phyloP scores from a whole-genome alignment of 768 basidiomycete genomes.

The Antrodiella citrinella region DNA sequence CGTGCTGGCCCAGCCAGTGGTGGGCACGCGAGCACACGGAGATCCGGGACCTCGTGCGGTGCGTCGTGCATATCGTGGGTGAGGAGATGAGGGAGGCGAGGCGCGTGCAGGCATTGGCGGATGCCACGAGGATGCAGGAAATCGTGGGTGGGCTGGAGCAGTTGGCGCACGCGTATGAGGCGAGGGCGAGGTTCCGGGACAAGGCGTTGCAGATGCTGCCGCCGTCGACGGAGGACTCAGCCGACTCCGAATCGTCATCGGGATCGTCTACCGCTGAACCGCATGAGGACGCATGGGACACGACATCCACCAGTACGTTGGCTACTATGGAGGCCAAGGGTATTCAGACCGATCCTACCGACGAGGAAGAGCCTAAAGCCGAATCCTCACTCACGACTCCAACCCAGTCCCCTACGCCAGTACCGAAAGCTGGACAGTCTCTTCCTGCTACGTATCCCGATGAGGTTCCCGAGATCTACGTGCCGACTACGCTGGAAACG shows the following conservation, averaged over 20 bases:
- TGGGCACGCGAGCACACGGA: slow-evolving; percentile 62
- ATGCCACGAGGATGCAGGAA: slow-evolving; percentile 40
- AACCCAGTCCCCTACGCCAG: background rate
- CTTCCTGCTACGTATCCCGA: background rate
- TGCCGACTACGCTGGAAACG: slow-evolving; percentile 11
- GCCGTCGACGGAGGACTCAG: slow-evolving; percentile 10
- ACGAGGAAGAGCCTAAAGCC: background rate
- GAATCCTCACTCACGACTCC: background rate
- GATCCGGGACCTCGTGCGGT: slow-evolving; percentile 48
- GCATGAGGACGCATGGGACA: background rate
- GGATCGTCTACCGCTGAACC: slow-evolving; percentile 4
- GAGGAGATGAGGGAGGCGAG: slow-evolving; percentile 56
- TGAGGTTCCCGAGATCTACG: background rate
- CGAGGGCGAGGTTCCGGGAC: slow-evolving; percentile 2
- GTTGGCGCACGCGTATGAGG: slow-evolving; percentile 33
- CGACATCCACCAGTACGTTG: background rate
- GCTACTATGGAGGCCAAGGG: slow-evolving; percentile 4
- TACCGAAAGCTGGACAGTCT: background rate
- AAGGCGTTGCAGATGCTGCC: slow-evolving; percentile 6
- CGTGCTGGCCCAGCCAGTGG: slow-evolving; percentile 56
- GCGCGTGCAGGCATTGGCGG: slow-evolving; percentile 32
- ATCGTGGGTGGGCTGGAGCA: slow-evolving; percentile 44
- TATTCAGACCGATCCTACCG: slow-evolving; percentile 1
- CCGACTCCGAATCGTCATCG: slow-evolving; percentile 3
- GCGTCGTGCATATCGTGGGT: slow-evolving; percentile 50